Evolutionary conservation across 2,329 filamentous ascomycete species (phyloP).

Genomic region (Periconia sp.): DNA sequence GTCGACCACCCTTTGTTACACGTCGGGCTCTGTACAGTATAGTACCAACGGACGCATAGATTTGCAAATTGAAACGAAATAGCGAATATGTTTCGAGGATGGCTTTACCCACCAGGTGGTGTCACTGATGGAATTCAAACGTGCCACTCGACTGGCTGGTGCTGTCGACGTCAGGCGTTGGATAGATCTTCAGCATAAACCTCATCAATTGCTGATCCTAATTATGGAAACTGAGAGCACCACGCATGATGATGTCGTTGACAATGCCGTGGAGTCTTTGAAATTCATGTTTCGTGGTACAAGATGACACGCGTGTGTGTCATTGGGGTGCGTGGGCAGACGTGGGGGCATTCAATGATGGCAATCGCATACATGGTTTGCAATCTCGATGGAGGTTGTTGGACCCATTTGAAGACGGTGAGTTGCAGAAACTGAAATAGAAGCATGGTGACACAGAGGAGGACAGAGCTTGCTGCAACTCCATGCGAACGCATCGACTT

Average conservation of each 20-base stretch:
- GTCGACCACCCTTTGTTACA: not conserved
- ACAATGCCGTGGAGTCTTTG: constrained; percentile 1
- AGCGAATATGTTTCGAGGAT: constrained; percentile 18
- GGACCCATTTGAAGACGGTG: not conserved
- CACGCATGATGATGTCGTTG: constrained; percentile 10
- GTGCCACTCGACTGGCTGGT: constrained; percentile 4
- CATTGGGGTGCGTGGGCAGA: not conserved
- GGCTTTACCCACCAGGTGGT: constrained; percentile 5
- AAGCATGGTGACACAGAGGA: not conserved
- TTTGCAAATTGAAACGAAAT: constrained; percentile 8
- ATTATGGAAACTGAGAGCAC: constrained; percentile 12
- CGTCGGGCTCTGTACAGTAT: not conserved
- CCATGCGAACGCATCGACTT: constrained; percentile 1
- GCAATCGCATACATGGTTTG: constrained; percentile 2
- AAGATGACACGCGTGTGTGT: constrained; percentile 3
- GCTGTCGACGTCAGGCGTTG: constrained; percentile 19
- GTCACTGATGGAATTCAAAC: not conserved
- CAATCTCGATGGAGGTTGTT: not conserved
- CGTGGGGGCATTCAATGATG: constrained; percentile 2
- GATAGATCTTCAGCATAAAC: constrained; percentile 27
- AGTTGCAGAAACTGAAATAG: constrained; percentile 10
- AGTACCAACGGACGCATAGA: constrained; percentile 6
- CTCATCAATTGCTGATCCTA: constrained; percentile 26
- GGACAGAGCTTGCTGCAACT: not conserved
- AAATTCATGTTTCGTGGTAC: constrained; percentile 15